A percentile compares a stretch with the other conserved stretches of the same genome.
These are phyloP conservation scores for Trypanosoma theileri DNA, from an alignment of 208 protist species.

Conservation along the genomic window DNA sequence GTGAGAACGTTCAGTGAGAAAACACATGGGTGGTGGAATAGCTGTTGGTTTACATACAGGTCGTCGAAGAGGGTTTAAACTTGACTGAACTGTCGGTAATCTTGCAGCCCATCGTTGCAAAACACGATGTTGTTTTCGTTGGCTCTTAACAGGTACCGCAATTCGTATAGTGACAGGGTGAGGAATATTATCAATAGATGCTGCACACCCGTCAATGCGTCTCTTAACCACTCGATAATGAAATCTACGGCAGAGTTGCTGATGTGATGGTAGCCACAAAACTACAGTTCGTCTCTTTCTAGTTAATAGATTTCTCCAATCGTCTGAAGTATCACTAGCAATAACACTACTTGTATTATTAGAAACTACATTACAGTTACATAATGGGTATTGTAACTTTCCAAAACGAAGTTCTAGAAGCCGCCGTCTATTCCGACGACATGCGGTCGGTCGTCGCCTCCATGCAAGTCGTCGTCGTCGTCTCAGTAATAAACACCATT, in stretches of 20 bases:
- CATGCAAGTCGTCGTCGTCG: slow-evolving; percentile 46
- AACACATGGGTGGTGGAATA: slow-evolving; percentile 24
- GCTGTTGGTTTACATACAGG: slow-evolving; percentile 11
- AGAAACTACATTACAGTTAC: slow-evolving; percentile 25
- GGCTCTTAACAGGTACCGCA: slow-evolving; percentile 22
- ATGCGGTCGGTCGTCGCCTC: slow-evolving; percentile 33
- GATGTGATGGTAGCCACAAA: slow-evolving; percentile 64
- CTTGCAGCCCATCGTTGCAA: slow-evolving; percentile 60
- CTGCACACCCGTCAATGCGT: slow-evolving; percentile 10
- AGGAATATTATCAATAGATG: slow-evolving; percentile 1
- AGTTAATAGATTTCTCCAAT: not conserved
- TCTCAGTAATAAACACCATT: slow-evolving; percentile 46
- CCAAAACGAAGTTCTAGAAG: slow-evolving; percentile 28
- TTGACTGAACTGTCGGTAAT: not conserved
- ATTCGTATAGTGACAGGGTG: slow-evolving; percentile 17
- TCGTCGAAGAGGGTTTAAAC: not conserved
- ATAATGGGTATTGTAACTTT: slow-evolving; percentile 26
- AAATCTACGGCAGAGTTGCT: slow-evolving; percentile 42
- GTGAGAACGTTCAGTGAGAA: slow-evolving; percentile 23
- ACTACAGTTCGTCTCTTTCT: not conserved
- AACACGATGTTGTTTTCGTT: slow-evolving; percentile 58
- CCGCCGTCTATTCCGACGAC: slow-evolving; percentile 23
- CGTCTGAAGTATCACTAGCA: not conserved
- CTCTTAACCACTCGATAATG: slow-evolving; percentile 25
- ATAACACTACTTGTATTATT: not conserved